Conservation (phyloP, 108 stramenopile genomes). For the Mayamaea pseudoterrestris region DNA sequence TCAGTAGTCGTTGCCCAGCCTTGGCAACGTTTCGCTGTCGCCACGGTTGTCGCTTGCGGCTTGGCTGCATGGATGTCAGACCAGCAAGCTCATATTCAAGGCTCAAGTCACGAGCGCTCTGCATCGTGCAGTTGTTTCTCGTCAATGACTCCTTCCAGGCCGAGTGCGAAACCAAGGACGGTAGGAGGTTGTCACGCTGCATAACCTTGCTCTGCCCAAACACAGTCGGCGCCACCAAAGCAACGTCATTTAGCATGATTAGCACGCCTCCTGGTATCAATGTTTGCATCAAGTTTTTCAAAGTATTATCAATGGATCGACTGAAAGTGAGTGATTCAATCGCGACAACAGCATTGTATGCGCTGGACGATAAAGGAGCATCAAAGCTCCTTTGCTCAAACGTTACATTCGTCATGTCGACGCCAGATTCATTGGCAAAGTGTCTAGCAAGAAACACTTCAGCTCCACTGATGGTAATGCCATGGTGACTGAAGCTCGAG, state of each 20-base stretch:
- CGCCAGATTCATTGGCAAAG: neutral
- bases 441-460: slow-evolving; percentile 12
- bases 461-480: slow-evolving; percentile 17
- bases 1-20: too few relatives aligned
- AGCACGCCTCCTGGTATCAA: slow-evolving; percentile 16
- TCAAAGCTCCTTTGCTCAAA: slow-evolving; percentile 13
- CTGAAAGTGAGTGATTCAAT: slow-evolving; percentile 23
- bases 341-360: slow-evolving; percentile 19
- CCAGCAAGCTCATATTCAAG: slow-evolving; percentile 4
- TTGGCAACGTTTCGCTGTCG: too few relatives aligned
- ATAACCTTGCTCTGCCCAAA: neutral
- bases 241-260: slow-evolving; percentile 20
- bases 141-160: neutral
- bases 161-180: neutral
- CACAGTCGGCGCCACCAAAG: neutral
- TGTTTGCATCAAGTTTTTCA: slow-evolving; percentile 11
- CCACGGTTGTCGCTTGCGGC: too few relatives aligned
- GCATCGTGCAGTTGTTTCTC: neutral
- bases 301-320: slow-evolving; percentile 8
- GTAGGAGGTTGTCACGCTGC: too few relatives aligned
- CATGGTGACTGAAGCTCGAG: slow-evolving; percentile 13
- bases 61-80: too few relatives aligned
- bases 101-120: slow-evolving; percentile 1
- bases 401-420: neutral
- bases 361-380: slow-evolving; percentile 3